phyloP scores from a whole-genome alignment of 805 yeast species.

The Saccharomycopsis vini region DNA sequence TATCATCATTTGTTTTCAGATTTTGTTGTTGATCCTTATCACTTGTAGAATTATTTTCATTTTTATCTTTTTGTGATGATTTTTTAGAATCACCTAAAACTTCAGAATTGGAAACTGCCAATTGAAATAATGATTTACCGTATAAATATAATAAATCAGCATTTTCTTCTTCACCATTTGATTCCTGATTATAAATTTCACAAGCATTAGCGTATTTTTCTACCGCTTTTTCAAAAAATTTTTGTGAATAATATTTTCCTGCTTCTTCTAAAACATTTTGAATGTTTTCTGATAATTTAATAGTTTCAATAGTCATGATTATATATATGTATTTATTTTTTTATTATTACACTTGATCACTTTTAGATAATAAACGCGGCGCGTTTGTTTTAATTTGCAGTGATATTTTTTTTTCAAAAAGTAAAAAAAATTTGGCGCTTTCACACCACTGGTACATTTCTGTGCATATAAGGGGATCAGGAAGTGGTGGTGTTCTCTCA shows the following conservation, averaged over 20 bases:
- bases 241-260: slow-evolving; percentile 54
- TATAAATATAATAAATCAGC: slow-evolving; percentile 67
- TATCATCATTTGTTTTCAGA: no score
- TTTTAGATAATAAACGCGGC: no score
- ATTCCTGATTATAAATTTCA: slow-evolving; percentile 39
- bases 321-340: no score
- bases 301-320: no score
- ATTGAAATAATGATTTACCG: slow-evolving; percentile 72
- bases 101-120: slow-evolving; percentile 66
- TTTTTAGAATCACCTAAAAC: slow-evolving; percentile 52
- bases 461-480: no score
- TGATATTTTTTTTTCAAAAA: no score
- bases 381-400: no score
- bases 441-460: no score
- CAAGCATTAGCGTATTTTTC: slow-evolving; percentile 77
- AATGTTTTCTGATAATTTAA: slow-evolving; percentile 33
- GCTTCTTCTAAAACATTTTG: slow-evolving; percentile 49
- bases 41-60: slow-evolving; percentile 19
- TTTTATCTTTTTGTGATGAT: slow-evolving; percentile 17
- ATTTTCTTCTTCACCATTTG: slow-evolving; percentile 54
- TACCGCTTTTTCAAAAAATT: slow-evolving; percentile 63
- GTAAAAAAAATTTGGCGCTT: no score
- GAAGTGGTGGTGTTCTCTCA: no score
- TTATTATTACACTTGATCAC: no score
- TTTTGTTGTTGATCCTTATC: no score